Conservation (phyloP, 331 rosid species). For the Dryas integrifolia region DNA sequence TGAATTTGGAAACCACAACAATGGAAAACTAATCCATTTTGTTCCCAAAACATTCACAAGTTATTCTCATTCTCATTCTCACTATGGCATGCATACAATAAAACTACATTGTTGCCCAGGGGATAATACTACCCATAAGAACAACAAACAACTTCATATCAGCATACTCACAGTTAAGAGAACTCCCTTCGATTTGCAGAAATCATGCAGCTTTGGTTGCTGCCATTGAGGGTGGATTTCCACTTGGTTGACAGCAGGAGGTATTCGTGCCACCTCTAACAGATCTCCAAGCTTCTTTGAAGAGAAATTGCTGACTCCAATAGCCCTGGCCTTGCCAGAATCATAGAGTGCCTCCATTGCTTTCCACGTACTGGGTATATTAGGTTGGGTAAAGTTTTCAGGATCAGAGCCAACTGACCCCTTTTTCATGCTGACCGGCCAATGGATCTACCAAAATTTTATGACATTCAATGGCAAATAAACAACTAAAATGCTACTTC, state of each 20-base stretch:
- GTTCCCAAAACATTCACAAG: not conserved
- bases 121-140: not conserved
- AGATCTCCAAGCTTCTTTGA: slow-evolving; percentile 59
- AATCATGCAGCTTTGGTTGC: slow-evolving; percentile 51
- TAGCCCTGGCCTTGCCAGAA: slow-evolving; percentile 59
- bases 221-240: slow-evolving; percentile 69
- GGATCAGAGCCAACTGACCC: slow-evolving; percentile 40
- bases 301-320: slow-evolving; percentile 80
- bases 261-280: slow-evolving; percentile 54
- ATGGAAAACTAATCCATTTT: not conserved
- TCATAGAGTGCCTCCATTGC: slow-evolving; percentile 65
- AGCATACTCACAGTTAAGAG: slow-evolving; percentile 66
- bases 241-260: slow-evolving; percentile 79
- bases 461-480: not conserved
- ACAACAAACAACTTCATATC: not conserved
- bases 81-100: not conserved
- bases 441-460: slow-evolving; percentile 45
- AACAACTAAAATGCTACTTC: not conserved
- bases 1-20: not conserved
- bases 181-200: slow-evolving; percentile 65
- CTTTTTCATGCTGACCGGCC: slow-evolving; percentile 54
- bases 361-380: slow-evolving; percentile 64
- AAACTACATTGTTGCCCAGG: not conserved
- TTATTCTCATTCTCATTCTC: no score
- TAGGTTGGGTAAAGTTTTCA: slow-evolving; percentile 41